Evolutionary conservation across 2,329 filamentous ascomycete species (phyloP).

Genomic region (Myriosclerotinia duriaeana): DNA sequence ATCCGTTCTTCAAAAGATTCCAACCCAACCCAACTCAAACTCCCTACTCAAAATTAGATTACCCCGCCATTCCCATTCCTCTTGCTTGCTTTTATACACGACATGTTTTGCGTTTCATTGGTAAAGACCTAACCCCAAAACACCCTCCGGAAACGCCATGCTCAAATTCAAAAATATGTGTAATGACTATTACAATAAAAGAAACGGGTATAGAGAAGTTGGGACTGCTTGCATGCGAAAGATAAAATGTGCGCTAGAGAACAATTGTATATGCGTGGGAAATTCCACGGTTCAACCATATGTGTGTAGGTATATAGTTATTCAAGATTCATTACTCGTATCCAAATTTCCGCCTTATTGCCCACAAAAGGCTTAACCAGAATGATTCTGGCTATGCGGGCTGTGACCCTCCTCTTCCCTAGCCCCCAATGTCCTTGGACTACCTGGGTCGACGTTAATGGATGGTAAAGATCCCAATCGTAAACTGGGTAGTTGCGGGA

Average conservation of each 20-base stretch:
- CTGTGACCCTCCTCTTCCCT: conserved; percentile 18
- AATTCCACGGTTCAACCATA: neutral
- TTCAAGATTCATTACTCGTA: conserved; percentile 21
- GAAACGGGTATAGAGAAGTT: conserved; percentile 13
- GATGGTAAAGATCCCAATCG: conserved; percentile 52
- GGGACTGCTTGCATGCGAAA: neutral
- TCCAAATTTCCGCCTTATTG: conserved; percentile 4
- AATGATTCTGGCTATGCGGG: neutral
- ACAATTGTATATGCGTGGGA: conserved; percentile 1
- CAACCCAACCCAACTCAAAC: neutral
- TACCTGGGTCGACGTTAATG: conserved; percentile 55
- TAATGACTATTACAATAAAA: conserved; percentile 1
- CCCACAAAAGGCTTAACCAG: neutral
- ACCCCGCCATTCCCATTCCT: neutral
- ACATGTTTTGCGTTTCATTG: neutral
- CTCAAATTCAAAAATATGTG: conserved; percentile 5
- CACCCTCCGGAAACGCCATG: neutral
- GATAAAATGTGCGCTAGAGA: neutral
- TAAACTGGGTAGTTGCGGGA: conserved; percentile 54
- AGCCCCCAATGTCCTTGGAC: conserved; percentile 26
- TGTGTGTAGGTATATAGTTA: conserved; percentile 11
- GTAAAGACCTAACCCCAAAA: neutral
- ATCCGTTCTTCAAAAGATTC: neutral
- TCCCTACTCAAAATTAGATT: neutral
- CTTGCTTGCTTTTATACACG: conserved; percentile 7